A percentile compares a stretch with the other conserved stretches of the same genome.
Evolutionary conservation across 2,329 filamentous ascomycete genomes (phyloP).

Genomic region (Penicillium sp.): DNA sequence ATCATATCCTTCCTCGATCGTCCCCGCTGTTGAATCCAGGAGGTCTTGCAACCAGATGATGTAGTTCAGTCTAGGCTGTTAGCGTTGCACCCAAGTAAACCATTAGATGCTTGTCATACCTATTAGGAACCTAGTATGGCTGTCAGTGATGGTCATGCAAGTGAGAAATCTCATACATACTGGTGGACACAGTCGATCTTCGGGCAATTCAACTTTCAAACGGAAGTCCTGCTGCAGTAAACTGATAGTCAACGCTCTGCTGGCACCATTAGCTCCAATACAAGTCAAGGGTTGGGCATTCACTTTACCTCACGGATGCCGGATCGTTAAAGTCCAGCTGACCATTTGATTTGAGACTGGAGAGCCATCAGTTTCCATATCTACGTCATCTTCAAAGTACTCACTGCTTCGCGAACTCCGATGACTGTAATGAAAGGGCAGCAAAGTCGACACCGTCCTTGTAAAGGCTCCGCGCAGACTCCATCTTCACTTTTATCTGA

Average conservation of each 20-base stretch:
- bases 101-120: constrained; percentile 26
- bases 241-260: constrained; percentile 66
- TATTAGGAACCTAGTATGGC: constrained; percentile 41
- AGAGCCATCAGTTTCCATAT: constrained; percentile 6
- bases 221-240: constrained; percentile 72
- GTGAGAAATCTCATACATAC: constrained; percentile 44
- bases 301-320: constrained; percentile 62
- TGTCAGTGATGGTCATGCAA: constrained; percentile 1
- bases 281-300: neutral
- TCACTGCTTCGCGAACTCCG: constrained; percentile 57
- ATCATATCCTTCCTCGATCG: constrained; percentile 50
- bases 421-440: constrained; percentile 55
- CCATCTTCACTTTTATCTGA: constrained; percentile 23
- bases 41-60: constrained; percentile 82
- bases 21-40: constrained; percentile 61
- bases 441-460: constrained; percentile 59
- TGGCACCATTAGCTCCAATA: constrained; percentile 8
- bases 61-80: constrained; percentile 67
- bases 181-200: constrained; percentile 79
- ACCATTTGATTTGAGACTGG: constrained; percentile 50
- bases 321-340: constrained; percentile 79
- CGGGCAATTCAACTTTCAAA: constrained; percentile 64
- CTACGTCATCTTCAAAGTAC: constrained; percentile 19
- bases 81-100: constrained; percentile 2
- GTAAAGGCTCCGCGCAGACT: constrained; percentile 47